A percentile compares a stretch with the other conserved stretches of the same genome.
These are phyloP conservation scores for Blastocystis sp. DNA, from an alignment of 352 stramenopile genomes.

Conservation along the genomic window DNA sequence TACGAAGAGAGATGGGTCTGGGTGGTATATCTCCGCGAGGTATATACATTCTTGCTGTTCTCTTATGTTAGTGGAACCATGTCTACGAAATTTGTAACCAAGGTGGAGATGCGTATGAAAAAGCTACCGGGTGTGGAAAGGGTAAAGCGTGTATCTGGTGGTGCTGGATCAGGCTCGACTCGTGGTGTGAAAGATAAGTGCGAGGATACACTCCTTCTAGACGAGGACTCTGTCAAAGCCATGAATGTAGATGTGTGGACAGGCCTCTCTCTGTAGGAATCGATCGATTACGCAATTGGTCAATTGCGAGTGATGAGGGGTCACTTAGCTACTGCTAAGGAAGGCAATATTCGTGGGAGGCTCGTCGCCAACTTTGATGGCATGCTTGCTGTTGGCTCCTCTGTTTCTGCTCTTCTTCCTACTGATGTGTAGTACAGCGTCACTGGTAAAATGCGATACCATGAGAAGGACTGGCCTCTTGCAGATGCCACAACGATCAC, in stretches of 20 bases:
- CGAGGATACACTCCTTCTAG: background rate
- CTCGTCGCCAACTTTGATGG: background rate
- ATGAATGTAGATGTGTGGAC: background rate
- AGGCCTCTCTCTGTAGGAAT: background rate
- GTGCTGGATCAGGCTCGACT: background rate
- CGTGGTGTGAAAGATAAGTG: slow-evolving; percentile 45
- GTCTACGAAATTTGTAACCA: slow-evolving; percentile 24
- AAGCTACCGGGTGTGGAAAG: slow-evolving; percentile 5
- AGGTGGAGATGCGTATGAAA: slow-evolving; percentile 13
- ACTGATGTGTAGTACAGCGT: background rate
- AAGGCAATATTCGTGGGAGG: slow-evolving; percentile 49
- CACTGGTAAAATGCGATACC: slow-evolving; percentile 32
- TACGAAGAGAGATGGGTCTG: background rate
- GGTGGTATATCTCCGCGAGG: background rate
- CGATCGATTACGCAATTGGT: slow-evolving; percentile 26
- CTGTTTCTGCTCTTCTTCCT: background rate
- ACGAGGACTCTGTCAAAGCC: background rate
- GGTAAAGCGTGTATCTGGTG: background rate
- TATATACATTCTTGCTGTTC: background rate
- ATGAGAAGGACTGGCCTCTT: slow-evolving; percentile 17
- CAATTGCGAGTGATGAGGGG: slow-evolving; percentile 41
- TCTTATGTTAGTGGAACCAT: background rate
- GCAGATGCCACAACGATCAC: slow-evolving; percentile 8
- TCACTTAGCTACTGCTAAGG: slow-evolving; percentile 2
- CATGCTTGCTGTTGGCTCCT: background rate